Conservation (phyloP, 2,329 filamentous ascomycete species). For the Elsinoe arachidis region DNA sequence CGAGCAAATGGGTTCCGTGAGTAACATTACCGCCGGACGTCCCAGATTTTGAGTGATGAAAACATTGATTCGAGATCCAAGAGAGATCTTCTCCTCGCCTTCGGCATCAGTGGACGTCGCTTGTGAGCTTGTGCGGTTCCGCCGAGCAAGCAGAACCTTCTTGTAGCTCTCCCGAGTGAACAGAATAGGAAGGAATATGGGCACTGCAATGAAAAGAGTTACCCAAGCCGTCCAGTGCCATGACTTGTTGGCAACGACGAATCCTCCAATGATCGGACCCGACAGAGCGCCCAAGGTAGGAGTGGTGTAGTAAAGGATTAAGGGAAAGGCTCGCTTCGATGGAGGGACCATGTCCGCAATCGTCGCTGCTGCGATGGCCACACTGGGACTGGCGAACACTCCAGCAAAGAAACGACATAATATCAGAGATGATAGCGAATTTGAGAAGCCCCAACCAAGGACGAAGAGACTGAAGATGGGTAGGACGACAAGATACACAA, state of each 20-base stretch:
- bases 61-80: constrained; percentile 42
- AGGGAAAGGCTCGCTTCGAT: constrained; percentile 1
- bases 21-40: constrained; percentile 38
- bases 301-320: constrained; percentile 20
- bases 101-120: constrained; percentile 35
- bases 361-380: constrained; percentile 38
- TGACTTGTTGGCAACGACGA: constrained; percentile 22
- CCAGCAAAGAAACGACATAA: constrained; percentile 44
- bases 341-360: constrained; percentile 11
- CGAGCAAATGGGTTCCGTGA: constrained; percentile 43
- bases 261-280: constrained; percentile 33
- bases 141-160: constrained; percentile 34
- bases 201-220: constrained; percentile 24
- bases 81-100: constrained; percentile 39
- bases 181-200: constrained; percentile 28
- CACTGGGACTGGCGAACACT: constrained; percentile 46
- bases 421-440: constrained; percentile 38
- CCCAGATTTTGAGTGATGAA: constrained; percentile 40
- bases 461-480: constrained; percentile 42
- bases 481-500: constrained; percentile 45
- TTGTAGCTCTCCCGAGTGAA: constrained; percentile 42
- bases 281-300: constrained; percentile 47
- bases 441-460: constrained; percentile 22
- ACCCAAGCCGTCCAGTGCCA: constrained; percentile 31
- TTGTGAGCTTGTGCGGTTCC: constrained; percentile 16